Percentiles rank a stretch among this genome's conserved stretches.
These are phyloP conservation scores for Quercus berberidifolia DNA, from an alignment of 306 rosid species.

Conservation along the genomic window DNA sequence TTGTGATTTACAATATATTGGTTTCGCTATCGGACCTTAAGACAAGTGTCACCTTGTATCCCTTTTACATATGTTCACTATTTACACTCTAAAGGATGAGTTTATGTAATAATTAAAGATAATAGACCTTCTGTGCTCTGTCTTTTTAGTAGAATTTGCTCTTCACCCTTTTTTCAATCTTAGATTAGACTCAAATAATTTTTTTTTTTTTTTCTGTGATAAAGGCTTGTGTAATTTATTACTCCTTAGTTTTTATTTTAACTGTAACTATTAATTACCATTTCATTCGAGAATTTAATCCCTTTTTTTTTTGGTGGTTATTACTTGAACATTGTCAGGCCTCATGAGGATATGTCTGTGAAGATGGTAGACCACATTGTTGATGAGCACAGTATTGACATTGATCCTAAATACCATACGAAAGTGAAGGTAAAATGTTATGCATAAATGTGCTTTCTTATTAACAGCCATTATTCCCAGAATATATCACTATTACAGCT, in stretches of 20 bases:
- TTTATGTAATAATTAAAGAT: too few relatives aligned
- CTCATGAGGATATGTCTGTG: conserved; percentile 53
- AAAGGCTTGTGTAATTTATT: too few relatives aligned
- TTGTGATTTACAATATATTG: too few relatives aligned
- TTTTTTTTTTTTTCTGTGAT: too few relatives aligned
- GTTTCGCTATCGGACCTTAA: too few relatives aligned
- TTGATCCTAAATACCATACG: conserved; percentile 30
- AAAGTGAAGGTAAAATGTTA: conserved; percentile 40
- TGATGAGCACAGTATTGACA: conserved; percentile 13
- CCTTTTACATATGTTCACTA: neutral
- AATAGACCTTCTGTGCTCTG: too few relatives aligned
- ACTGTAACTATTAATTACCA: too few relatives aligned
- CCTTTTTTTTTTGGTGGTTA: neutral
- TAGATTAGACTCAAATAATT: too few relatives aligned
- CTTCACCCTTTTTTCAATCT: neutral
- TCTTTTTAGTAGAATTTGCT: neutral
- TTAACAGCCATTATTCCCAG: neutral
- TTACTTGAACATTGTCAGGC: conserved; percentile 26
- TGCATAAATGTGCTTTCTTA: neutral
- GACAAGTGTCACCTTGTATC: neutral
- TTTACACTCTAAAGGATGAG: too few relatives aligned
- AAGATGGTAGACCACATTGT: neutral
- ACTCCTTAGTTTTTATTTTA: too few relatives aligned
- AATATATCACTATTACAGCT: neutral
- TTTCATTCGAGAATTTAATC: neutral